Conservation (phyloP, 148 eudicot species). For the Vaccinium corymbosum region DNA sequence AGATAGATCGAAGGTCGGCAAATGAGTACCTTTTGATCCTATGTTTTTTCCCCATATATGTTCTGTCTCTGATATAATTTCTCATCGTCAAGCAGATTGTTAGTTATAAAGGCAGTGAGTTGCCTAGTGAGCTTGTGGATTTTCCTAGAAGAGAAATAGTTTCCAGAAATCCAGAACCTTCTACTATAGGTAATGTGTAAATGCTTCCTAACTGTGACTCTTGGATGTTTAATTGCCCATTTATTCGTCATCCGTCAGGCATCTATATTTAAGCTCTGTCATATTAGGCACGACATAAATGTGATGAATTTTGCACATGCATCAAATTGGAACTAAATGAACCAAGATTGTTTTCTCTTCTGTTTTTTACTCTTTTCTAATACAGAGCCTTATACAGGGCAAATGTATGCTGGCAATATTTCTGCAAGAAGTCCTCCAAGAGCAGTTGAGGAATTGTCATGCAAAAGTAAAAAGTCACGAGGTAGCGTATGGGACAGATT, state of each 20-base stretch:
- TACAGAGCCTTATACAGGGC: conserved; percentile 14
- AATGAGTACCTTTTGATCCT: neutral
- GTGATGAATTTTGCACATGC: neutral
- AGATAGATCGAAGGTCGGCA: conserved; percentile 15
- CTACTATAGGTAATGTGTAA: conserved; percentile 16
- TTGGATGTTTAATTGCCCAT: neutral
- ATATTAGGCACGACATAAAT: neutral
- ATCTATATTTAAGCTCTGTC: neutral
- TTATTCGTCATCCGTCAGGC: no score
- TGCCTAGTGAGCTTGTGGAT: conserved; percentile 5
- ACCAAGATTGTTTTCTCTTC: neutral
- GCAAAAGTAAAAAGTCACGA: conserved; percentile 13
- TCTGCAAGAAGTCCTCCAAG: conserved; percentile 8
- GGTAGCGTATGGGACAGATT: conserved; percentile 35
- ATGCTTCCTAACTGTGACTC: neutral
- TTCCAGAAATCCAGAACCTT: conserved; percentile 11
- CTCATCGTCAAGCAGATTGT: conserved; percentile 11
- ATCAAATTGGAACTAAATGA: conserved; percentile 8
- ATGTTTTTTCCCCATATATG: neutral
- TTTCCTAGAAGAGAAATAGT: conserved; percentile 12
- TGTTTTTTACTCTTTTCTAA: neutral
- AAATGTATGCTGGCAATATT: conserved; percentile 13
- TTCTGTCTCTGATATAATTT: neutral
- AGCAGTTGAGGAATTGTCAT: neutral
- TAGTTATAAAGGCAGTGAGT: conserved; percentile 10